Evolutionary conservation across 1,139 yeast species (phyloP), one percentile per base, ranked within the genome.

Genomic region (Chernovozyma sophiae-reginae): DNA sequence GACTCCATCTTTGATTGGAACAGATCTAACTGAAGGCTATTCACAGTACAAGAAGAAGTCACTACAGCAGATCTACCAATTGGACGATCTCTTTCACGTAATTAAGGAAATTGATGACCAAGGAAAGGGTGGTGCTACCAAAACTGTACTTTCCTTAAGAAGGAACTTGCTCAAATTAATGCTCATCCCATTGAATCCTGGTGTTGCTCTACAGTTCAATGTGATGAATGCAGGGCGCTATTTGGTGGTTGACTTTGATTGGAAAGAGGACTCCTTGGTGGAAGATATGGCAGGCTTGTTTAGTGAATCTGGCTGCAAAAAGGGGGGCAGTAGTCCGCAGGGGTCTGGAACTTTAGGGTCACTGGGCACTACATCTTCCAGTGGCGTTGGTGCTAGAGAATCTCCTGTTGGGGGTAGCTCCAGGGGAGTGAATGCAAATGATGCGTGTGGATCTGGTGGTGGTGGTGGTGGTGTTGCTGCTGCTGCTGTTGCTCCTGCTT

Each of bases 241-340:
- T n/a, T 44, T 55, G 12, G 39, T 56, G 17, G 37, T 57, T 6
- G 49, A 49, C 14, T 55, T 48, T 34, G 58, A 55, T 33, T 52
- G 56, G 53, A 43, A 43, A 18, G 27, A 33, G 6, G 42, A 43
- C 26, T 39, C 27, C 15, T 27, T 28, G 15, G 22, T 25, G 7
- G 34, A 33, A 8, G 42, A 17, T 11, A 31, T 22, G 17, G 19
- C 20, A 30, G 39, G 25, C 13, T 19, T 33, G 14, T 4, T 12
- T 35, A 13, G 22, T 23, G 19, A 33, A 17, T 24, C 38, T 38
- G 10, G 31, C 34, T 25, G 20, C 31, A 4, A n/a, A n/a, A n/a
- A n/a, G n/a, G n/a, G n/a, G n/a, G n/a, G n/a, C n/a, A n/a, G n/a
- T n/a, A n/a, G n/a, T n/a, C n/a, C n/a, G n/a, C n/a, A n/a, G n/a